phyloP scores from a whole-genome alignment of 306 rosid genomes.

The Pterocarpus macrocarpus region DNA sequence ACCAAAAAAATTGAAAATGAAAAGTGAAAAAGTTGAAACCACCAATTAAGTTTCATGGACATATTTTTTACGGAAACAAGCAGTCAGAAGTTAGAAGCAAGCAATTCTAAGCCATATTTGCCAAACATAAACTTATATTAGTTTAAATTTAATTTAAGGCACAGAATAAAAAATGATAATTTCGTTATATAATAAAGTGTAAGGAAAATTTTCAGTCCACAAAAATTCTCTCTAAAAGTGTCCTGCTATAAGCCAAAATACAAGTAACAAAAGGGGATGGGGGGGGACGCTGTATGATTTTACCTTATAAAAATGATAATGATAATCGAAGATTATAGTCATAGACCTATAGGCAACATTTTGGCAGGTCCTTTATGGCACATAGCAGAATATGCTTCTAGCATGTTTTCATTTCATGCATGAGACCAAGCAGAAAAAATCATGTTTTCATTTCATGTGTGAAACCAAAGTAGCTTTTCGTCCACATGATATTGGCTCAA shows the following conservation, averaged over 20 bases:
- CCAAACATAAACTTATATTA: too few species aligned
- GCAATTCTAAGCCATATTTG: too few species aligned
- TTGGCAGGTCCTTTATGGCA: neutral
- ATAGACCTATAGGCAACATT: neutral
- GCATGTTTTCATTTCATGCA: slow-evolving; percentile 19
- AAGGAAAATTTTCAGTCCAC: too few species aligned
- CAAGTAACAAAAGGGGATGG: neutral
- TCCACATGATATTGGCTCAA: slow-evolving; percentile 43
- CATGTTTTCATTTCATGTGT: slow-evolving; percentile 14
- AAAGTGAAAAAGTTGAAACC: too few species aligned
- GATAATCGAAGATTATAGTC: neutral
- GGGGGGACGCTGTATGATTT: neutral
- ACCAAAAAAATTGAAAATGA: too few species aligned
- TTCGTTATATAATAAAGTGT: too few species aligned
- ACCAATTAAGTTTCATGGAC: too few species aligned
- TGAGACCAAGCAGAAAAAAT: slow-evolving; percentile 26
- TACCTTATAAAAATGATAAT: neutral
- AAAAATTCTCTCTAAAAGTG: neutral
- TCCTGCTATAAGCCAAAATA: neutral
- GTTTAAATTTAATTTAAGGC: neutral
- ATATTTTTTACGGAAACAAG: too few species aligned
- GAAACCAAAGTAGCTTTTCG: slow-evolving; percentile 10
- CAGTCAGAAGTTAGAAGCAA: too few species aligned
- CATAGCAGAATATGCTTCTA: neutral
- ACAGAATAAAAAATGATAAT: too few species aligned